Percentiles rank a stretch among this genome's conserved stretches.
These are phyloP conservation scores for Akanthomyces lecanii DNA, from an alignment of 2,329 filamentous ascomycete genomes.

Conservation along the genomic window DNA sequence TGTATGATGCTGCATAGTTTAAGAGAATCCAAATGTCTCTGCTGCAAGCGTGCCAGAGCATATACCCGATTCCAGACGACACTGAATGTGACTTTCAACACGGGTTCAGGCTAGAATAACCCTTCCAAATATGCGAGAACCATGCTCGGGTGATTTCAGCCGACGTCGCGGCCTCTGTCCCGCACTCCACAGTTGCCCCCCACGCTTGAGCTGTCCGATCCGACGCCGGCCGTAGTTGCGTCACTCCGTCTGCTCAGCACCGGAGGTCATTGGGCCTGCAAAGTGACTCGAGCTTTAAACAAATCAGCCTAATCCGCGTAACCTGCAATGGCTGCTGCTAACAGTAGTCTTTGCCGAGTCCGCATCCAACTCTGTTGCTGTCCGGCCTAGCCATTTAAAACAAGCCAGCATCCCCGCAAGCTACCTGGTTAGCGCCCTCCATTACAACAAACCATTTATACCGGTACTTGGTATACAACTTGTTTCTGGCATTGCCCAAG, in stretches of 20 bases:
- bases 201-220: constrained; percentile 1
- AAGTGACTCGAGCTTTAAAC: background rate
- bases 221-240: background rate
- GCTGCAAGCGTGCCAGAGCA: background rate
- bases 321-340: background rate
- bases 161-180: constrained; percentile 1
- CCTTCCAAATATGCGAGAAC: background rate
- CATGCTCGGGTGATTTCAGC: background rate
- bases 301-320: background rate
- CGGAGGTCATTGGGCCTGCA: background rate
- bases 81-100: background rate
- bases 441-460: constrained; percentile 1
- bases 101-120: background rate
- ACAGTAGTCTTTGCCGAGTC: background rate
- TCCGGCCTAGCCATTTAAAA: background rate
- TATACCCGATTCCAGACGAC: background rate
- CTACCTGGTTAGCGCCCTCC: constrained; percentile 1
- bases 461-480: background rate
- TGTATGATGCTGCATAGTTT: constrained; percentile 6
- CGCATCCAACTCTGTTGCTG: background rate
- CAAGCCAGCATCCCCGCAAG: background rate
- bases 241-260: background rate
- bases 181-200: background rate
- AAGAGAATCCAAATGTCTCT: background rate
- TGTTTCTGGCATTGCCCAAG: background rate